Conservation (phyloP, 495 filamentous ascomycete species). For the Massariosphaeria phaeospora region DNA sequence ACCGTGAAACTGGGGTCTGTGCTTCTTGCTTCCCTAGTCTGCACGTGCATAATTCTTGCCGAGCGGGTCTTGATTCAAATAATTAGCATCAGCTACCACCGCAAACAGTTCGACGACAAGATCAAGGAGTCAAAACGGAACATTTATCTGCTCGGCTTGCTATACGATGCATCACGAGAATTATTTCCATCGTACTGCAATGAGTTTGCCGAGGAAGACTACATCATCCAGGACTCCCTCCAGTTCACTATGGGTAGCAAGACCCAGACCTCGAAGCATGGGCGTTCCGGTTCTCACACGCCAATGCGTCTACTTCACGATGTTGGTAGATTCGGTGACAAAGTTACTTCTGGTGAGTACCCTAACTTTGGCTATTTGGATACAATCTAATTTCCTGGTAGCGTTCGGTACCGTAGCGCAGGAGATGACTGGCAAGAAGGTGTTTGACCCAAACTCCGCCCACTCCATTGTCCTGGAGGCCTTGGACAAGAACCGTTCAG, state of each 20-base stretch:
- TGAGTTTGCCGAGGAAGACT: conserved; percentile 88
- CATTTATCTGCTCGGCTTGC: conserved; percentile 67
- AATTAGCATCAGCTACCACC: conserved; percentile 91
- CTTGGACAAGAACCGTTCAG: conserved; percentile 71
- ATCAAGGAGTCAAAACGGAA: conserved; percentile 88
- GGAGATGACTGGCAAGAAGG: conserved; percentile 89
- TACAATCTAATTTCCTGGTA: background rate
- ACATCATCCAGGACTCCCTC: conserved; percentile 79
- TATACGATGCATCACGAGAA: conserved; percentile 82
- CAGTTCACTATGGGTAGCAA: conserved; percentile 42
- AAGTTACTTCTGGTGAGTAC: conserved; percentile 47
- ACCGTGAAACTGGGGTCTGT: conserved; percentile 62
- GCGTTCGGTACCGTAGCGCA: conserved; percentile 87
- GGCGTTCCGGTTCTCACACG: conserved; percentile 56
- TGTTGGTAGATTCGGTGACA: conserved; percentile 79
- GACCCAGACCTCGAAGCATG: conserved; percentile 46
- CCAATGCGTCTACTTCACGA: conserved; percentile 74
- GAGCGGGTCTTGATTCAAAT: conserved; percentile 86
- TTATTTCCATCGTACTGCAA: conserved; percentile 88
- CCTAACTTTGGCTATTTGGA: background rate
- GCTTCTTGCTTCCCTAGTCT: conserved; percentile 70
- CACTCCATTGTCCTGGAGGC: conserved; percentile 86
- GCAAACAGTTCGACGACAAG: conserved; percentile 80
- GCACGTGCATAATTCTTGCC: conserved; percentile 66
- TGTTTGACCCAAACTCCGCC: conserved; percentile 84